Evolutionary conservation across 805 yeast genomes (phyloP).

Genomic region (Candida caryicola): DNA sequence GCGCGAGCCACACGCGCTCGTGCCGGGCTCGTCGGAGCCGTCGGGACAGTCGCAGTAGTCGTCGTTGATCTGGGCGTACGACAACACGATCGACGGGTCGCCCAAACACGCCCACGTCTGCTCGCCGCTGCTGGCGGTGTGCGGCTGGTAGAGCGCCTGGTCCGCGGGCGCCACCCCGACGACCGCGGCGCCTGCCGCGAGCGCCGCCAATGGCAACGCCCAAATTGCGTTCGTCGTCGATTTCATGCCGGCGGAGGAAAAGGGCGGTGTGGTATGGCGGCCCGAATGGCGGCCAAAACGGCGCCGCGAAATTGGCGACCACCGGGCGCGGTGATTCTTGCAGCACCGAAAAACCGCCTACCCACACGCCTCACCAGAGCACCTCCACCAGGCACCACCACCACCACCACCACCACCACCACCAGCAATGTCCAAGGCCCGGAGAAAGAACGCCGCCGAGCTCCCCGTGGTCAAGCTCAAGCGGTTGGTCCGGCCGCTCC

Average conservation of each 20-base stretch:
- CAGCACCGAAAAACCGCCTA: no score
- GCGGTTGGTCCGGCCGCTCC: conserved; percentile 35
- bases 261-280: no score
- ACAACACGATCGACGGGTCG: conserved; percentile 62
- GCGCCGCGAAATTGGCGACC: no score
- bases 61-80: conserved; percentile 71
- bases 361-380: no score
- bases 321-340: no score
- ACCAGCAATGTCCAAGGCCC: no score
- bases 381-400: no score
- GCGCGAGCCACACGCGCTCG: conserved; percentile 64
- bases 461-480: conserved; percentile 25
- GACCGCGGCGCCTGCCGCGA: conserved; percentile 1
- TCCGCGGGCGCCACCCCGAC: conserved; percentile 10
- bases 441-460: no score
- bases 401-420: no score
- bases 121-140: conserved; percentile 26
- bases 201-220: neutral
- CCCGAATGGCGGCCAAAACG: no score
- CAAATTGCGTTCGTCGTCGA: conserved; percentile 11
- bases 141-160: conserved; percentile 50
- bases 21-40: conserved; percentile 96
- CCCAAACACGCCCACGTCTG: conserved; percentile 63
- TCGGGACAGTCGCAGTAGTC: conserved; percentile 96
- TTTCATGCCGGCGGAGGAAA: conserved; percentile 33